Percentiles rank a stretch among this genome's conserved stretches.
Conservation (phyloP, 23 red algal species). For the Gracilaria domingensis region DNA sequence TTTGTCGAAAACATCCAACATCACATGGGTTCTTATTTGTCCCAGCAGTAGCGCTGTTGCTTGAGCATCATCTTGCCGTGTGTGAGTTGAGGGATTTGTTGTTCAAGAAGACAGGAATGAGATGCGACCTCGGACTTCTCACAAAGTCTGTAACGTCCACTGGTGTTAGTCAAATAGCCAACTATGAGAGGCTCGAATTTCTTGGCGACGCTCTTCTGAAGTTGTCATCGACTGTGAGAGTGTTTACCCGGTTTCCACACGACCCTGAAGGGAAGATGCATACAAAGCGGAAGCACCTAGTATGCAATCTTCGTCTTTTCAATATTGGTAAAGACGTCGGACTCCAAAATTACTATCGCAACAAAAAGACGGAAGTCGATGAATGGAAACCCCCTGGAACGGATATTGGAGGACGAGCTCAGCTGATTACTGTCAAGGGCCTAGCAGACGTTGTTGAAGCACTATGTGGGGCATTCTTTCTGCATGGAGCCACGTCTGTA, state of each 20-base stretch:
- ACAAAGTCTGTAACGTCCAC: conserved; percentile 46
- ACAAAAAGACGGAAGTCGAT: neutral
- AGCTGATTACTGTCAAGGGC: conserved; percentile 48
- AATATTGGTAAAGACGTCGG: conserved; percentile 17
- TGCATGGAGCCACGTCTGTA: conserved; percentile 39
- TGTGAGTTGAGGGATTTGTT: conserved; percentile 43
- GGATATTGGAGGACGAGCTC: conserved; percentile 38
- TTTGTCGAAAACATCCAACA: conserved; percentile 34
- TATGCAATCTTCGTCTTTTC: conserved; percentile 49
- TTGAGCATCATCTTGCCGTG: conserved; percentile 57
- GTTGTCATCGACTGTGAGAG: conserved; percentile 49
- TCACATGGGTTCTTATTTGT: conserved; percentile 54
- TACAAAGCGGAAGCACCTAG: neutral
- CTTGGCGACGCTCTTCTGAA: conserved; percentile 75
- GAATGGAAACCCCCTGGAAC: conserved; percentile 66
- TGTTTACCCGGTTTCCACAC: conserved; percentile 57
- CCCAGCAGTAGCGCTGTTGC: conserved; percentile 25
- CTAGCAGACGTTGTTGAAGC: conserved; percentile 79
- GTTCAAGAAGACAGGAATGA: conserved; percentile 4
- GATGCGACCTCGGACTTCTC: conserved; percentile 16
- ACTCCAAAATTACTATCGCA: conserved; percentile 53
- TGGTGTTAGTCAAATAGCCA: conserved; percentile 28
- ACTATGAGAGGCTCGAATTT: conserved; percentile 78
- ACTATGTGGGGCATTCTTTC: conserved; percentile 61
- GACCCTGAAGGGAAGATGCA: conserved; percentile 64